Conservation (phyloP, 106 monocot genomes). For the Acorus gramineus region DNA sequence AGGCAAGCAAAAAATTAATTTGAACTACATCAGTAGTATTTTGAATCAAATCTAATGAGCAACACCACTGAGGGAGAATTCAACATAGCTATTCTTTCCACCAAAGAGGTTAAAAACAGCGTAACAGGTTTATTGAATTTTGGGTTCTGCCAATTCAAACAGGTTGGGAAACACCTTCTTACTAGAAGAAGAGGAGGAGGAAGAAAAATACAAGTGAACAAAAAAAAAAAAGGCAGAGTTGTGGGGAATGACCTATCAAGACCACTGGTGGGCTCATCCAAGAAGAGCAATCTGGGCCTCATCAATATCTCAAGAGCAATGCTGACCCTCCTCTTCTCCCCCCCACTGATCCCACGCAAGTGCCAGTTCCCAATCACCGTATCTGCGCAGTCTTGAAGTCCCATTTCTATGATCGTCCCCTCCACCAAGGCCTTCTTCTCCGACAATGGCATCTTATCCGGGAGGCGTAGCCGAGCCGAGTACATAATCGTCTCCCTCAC, state of each 20-base stretch:
- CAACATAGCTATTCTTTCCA: no score
- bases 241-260: constrained; percentile 63
- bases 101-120: no score
- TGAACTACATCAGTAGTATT: no score
- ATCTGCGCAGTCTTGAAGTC: constrained; percentile 73
- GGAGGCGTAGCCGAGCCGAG: constrained; percentile 62
- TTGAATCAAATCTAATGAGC: no score
- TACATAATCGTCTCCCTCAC: constrained; percentile 81
- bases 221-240: background rate
- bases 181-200: no score
- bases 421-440: constrained; percentile 69
- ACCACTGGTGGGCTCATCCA: constrained; percentile 96
- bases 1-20: no score
- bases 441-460: constrained; percentile 56
- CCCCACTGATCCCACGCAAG: constrained; percentile 78
- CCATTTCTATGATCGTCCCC: constrained; percentile 75
- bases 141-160: no score
- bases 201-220: background rate
- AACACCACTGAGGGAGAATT: no score
- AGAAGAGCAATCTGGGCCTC: constrained; percentile 87
- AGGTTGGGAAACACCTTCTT: no score
- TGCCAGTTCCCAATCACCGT: constrained; percentile 78
- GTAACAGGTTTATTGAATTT: no score
- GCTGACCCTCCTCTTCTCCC: constrained; percentile 92
- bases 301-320: constrained; percentile 95